Evolutionary conservation across 2,329 filamentous ascomycete species (phyloP), one percentile per base, ranked within the genome.

Genomic region (Ramichloridium luteum): DNA sequence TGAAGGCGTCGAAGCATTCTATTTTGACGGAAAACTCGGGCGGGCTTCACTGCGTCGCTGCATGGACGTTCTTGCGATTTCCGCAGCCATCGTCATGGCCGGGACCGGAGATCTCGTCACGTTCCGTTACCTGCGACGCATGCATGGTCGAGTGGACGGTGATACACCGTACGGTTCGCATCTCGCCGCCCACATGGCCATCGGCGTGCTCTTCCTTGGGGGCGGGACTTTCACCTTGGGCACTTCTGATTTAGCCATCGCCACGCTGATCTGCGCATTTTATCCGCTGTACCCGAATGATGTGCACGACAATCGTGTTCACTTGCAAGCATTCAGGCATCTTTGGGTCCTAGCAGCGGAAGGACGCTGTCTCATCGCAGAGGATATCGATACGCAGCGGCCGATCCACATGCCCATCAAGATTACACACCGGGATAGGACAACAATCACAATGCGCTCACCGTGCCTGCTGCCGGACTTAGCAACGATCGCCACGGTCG

Each of bases 321-420:
- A 98, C 49, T 68, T 98, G 4, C 90, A 98, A 61, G 90, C 92
- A 3, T 90, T 98, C 61, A 76, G 92, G 4, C 88, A 98, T 57
- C 81, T 98, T 50, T 98, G 90, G 90, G 88, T 93, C 8, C 68
- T 98, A 3, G 90, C 90, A 2, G 79, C 82, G 0, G 90, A 98
- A 49, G 74, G 84, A 6, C 74, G 92, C 31, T 96, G 88, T 51
- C 70, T 98, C 0, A 74, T 98, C 1, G 73, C 83, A 12, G 81
- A 88, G 39, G 90, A 98, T 45, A 72, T 90, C 3, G 77, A 90
- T 37, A 93, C 83, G 0, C 75, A 79, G 25, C 75, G 84, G 26
- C 80, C 86, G 1, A 72, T 93, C 29, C 72, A 75, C 5, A 49
- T 54, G 41, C 49, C 47, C 3, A 39, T 52, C n/a, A 43, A 45